Evolutionary conservation across 768 basidiomycete genomes (phyloP).

Genomic region (Sporobolomyces phaffii): DNA sequence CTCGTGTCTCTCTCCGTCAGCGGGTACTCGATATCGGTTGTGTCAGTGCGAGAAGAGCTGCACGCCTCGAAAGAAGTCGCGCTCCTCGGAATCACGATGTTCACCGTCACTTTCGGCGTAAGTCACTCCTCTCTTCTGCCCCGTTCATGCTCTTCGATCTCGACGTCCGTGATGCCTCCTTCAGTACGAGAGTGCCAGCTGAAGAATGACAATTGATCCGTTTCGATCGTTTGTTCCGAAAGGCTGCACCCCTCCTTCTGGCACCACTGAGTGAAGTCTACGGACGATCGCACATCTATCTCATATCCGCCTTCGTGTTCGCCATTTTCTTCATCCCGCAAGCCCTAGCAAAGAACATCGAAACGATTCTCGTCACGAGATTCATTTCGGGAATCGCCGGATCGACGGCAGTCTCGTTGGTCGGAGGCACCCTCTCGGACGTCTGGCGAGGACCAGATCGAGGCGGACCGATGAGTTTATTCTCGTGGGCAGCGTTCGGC

Average conservation of each 20-base stretch:
- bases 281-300: conserved; percentile 44
- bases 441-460: conserved; percentile 45
- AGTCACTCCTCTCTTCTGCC: background rate
- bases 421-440: conserved; percentile 49
- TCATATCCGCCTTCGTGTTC: conserved; percentile 41
- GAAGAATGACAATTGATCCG: too few species aligned
- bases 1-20: conserved; percentile 30
- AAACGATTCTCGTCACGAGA: conserved; percentile 45
- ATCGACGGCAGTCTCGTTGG: conserved; percentile 45
- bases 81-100: conserved; percentile 39
- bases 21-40: conserved; percentile 41
- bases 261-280: conserved; percentile 44
- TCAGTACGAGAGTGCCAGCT: too few species aligned
- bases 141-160: too few species aligned
- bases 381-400: conserved; percentile 47
- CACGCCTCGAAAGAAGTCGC: conserved; percentile 35
- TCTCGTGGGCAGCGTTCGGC: conserved; percentile 58
- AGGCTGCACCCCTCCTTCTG: conserved; percentile 45
- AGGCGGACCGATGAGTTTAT: conserved; percentile 66
- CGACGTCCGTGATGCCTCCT: too few species aligned
- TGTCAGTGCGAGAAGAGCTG: conserved; percentile 34
- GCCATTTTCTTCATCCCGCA: conserved; percentile 33
- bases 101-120: conserved; percentile 37
- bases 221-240: too few species aligned
- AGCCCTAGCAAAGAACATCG: conserved; percentile 45